phyloP scores from a whole-genome alignment of 2,329 filamentous ascomycete species.

The Cryphonectria japonica region DNA sequence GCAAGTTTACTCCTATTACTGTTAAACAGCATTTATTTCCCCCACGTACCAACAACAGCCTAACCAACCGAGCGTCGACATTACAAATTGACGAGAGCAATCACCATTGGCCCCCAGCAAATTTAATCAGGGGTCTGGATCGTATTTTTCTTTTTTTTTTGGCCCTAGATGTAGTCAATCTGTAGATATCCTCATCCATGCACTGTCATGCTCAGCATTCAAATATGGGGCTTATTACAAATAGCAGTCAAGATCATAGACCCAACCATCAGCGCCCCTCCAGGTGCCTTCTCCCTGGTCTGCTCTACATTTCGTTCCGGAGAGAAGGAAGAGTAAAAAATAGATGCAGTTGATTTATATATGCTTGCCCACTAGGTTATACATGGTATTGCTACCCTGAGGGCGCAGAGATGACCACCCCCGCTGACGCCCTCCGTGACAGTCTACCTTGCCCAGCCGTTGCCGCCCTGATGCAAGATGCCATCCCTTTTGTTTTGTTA shows the following conservation, averaged over 20 bases:
- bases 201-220: background rate
- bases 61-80: background rate
- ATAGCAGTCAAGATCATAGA: background rate
- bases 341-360: conserved; percentile 25
- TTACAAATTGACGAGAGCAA: background rate
- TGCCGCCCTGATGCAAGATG: conserved; percentile 6
- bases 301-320: background rate
- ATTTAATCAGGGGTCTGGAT: background rate
- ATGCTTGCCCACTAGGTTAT: conserved; percentile 28
- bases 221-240: no score
- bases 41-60: background rate
- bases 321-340: background rate
- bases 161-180: background rate
- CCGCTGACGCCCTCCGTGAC: conserved; percentile 24
- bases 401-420: conserved; percentile 26
- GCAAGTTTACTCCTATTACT: background rate
- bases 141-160: background rate
- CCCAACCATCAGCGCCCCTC: background rate
- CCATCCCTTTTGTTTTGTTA: background rate
- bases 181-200: background rate
- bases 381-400: conserved; percentile 28
- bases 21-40: background rate
- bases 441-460: conserved; percentile 15
- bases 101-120: no score
- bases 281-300: background rate